Evolutionary conservation across 345 rosid species (phyloP), one percentile per base, ranked within the genome.

Genomic region (Melastoma malabathricum): DNA sequence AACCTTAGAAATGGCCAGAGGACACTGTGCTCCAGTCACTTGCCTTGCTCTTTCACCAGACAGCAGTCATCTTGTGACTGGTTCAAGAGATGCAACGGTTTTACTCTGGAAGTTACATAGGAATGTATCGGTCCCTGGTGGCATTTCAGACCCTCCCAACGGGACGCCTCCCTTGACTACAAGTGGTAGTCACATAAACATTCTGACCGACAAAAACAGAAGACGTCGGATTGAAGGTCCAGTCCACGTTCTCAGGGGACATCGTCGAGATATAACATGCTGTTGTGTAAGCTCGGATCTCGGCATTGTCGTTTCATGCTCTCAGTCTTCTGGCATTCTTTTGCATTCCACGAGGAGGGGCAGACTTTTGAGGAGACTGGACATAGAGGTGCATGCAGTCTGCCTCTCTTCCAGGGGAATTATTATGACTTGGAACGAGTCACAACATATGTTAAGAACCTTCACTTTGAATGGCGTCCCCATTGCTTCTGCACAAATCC

Each of bases 11-110:
- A 76, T 80, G 31, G 98, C 98, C 44, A 56, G 58, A 57, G 97
- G 84, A 50, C 98, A 92, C 70, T 84, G 86, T 73, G 95, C 95
- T 65, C 86, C 98, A 16, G 97, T 88, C 66, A 92, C 98, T 66
- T 92, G 98, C 68, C 75, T 92, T 65, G 90, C 97, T 56, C 83
- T 88, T 52, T 88, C 97, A 31, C 74, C 83, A 47, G 94, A 92
- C 60, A 75, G 86, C 77, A 73, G 62, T 64, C 88, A 72, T 72
- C 95, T 92, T 10, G 95, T 81, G 50, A 82, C 97, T 12, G 98
- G 98, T 51, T 92, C 98, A 41, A 71, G 74, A 50, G 98, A 92
- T 65, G 60, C 81, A 43, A 92, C 98, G 18, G 72, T 88, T 50
- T 50, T 92, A 59, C 81, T 92, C 51, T 92, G 98, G 98, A 92